Base-by-base conservation (phyloP, 345 rosid genomes). In the Populus euphratica region DNA sequence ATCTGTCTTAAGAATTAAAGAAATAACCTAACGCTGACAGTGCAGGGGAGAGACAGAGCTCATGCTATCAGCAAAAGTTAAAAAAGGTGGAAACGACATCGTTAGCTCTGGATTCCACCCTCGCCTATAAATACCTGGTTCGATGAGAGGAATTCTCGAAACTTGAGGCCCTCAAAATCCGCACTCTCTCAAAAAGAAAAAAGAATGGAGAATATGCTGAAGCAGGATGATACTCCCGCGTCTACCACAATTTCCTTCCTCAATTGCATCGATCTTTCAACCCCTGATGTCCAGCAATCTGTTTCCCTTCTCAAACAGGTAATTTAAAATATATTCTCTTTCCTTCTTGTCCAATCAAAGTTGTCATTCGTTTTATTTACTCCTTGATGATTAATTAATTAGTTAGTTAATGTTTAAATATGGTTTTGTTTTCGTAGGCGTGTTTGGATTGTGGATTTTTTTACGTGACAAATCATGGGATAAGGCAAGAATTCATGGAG, bases 371-470 rank as follows among this genome's bases (percentile, higher is more conserved):
- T 75, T 1, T 59, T 54, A 14, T 35, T 62, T 4, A 47, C 0
- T 29, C 35, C 33, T 9, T 75, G 41, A 8, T 31, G 20, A 25
- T 29, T 38, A 2, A 6, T 38, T 29, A 11, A 16, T 69, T 33
- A 43, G 11, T 75, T 20, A 43, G 47, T 20, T 29, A 52, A 13
- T 68, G 18, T 21, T 43, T 18, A 21, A 29, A 41, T 8, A 23
- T 38, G 14, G 16, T 50, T 38, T 69, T 68, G 44, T 5, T 47
- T 74, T 67, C 23, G 25, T 67, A 92, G 97, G 92, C 97, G 73
- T 94, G 97, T 80, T 76, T 93, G 76, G 98, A 94, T 79, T 63
- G 86, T 73, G 97, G 95, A 62, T 91, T 91, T 81, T 93, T 94
- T 86, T 93, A 94, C 81, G 91, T 94, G 59, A 77, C 86, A 23